Evolutionary conservation across 352 stramenopile species (phyloP), one percentile per base, ranked within the genome.

Genomic region (Pythium sp.): DNA sequence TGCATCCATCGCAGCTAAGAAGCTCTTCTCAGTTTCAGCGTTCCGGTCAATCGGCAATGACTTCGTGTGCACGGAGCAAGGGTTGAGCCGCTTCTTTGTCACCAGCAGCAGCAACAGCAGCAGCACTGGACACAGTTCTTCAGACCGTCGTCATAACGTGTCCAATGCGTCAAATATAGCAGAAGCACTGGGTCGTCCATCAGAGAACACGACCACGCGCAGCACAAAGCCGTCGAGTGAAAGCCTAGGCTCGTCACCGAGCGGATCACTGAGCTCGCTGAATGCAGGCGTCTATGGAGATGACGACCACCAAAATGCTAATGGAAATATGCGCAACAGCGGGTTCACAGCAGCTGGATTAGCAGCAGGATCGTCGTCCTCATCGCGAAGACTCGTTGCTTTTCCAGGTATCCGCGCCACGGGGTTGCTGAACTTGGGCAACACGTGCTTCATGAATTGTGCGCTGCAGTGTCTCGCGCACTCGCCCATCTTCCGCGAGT

Each of bases 401-500:
- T 65, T 82, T 51, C 55, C 61, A 5, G 84, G 80, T 1, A 53
- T 93, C 26, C 82, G 83, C 22, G 82, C 83, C 0, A 93, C 86
- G 0, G 83, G 86, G 1, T 67, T 93, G 11, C 62, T 90, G 18
- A 96, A 96, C 62, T 79, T 96, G 72, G 89, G 89, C 53, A 96
- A 96, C 66, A 95, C 89, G 4, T 96, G 89, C 72, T 96, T 95
- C 55, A 90, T 96, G 76, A 96, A 95, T 73, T 92, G 84, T 26
- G 88, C 88, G 32, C 71, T 96, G 14, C 89, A 96, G 69, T 99
- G 98, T 67, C 82, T 99, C 28, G 86, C 84, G 15, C 92, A 99
- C 74, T 99, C 97, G 3, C 86, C 91, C 20, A 76, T 98, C 30
- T 82, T 99, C 32, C 83, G 91, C 12, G 86, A 97, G 62, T 99